Evolutionary conservation across 2,329 filamentous ascomycete genomes (phyloP).

Genomic region (Penicillium sp.): DNA sequence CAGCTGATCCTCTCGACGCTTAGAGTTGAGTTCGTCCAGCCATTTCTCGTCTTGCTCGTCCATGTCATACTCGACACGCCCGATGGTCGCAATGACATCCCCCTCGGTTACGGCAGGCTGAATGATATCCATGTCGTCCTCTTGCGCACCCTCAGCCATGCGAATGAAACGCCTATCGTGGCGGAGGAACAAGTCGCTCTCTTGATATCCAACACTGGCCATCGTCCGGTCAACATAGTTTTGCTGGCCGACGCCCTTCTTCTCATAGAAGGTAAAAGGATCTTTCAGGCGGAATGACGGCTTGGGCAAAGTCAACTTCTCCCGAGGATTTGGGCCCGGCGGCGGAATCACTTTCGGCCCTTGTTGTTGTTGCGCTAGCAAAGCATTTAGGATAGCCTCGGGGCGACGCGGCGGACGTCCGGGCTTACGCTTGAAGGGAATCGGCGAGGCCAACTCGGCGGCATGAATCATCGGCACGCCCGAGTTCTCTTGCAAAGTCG

Average conservation of each 20-base stretch:
- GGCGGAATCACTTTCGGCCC: constrained; percentile 53
- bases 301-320: constrained; percentile 52
- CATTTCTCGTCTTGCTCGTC: constrained; percentile 98
- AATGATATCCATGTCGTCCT: constrained; percentile 63
- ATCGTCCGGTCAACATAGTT: constrained; percentile 95
- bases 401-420: constrained; percentile 66
- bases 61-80: constrained; percentile 98
- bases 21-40: constrained; percentile 80
- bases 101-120: constrained; percentile 59
- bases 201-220: constrained; percentile 94
- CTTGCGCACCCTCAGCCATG: constrained; percentile 61
- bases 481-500: constrained; percentile 33
- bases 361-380: constrained; percentile 61
- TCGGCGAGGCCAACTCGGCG: constrained; percentile 37
- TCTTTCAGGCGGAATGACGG: constrained; percentile 51
- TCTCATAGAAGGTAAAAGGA: constrained; percentile 61
- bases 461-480: constrained; percentile 46
- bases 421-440: constrained; percentile 59
- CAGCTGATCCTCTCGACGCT: constrained; percentile 71
- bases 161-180: constrained; percentile 71
- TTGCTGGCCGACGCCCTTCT: constrained; percentile 79
- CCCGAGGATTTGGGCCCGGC: constrained; percentile 53
- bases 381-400: constrained; percentile 61
- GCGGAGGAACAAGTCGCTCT: constrained; percentile 84
- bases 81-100: constrained; percentile 62